Conservation (phyloP, 1,139 yeast species). For the Wickerhamiella pararugosa region DNA sequence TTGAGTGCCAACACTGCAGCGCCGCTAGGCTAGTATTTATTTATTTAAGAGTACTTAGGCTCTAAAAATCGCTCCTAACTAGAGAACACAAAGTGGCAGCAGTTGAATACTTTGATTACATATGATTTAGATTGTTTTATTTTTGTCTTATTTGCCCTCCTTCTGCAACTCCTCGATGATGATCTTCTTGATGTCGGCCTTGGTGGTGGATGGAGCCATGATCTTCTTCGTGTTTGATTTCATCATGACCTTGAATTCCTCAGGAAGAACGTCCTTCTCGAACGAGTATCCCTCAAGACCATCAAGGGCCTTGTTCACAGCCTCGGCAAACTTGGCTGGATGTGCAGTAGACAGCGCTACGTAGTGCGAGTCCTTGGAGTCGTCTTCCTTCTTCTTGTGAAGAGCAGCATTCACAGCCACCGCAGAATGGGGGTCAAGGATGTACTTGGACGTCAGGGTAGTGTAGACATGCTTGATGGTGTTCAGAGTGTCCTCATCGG, state of each 20-base stretch:
- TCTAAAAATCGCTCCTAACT: too few species aligned
- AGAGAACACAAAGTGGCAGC: too few species aligned
- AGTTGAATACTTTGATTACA: too few species aligned
- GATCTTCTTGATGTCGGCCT: slow-evolving; percentile 56
- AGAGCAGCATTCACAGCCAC: slow-evolving; percentile 78
- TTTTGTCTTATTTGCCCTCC: slow-evolving; percentile 20
- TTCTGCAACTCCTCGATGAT: slow-evolving; percentile 54
- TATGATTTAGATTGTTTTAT: too few species aligned
- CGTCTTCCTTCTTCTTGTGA: slow-evolving; percentile 39
- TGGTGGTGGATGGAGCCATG: slow-evolving; percentile 57
- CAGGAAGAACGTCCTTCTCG: slow-evolving; percentile 78
- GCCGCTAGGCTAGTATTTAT: slow-evolving; percentile 35
- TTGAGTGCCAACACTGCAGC: slow-evolving; percentile 74
- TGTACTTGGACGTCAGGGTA: slow-evolving; percentile 49
- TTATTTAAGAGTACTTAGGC: too few species aligned
- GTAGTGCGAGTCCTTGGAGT: slow-evolving; percentile 30
- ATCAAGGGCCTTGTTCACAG: slow-evolving; percentile 67
- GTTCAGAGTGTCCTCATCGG: slow-evolving; percentile 56
- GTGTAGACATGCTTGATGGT: slow-evolving; percentile 63
- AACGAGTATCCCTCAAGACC: slow-evolving; percentile 61
- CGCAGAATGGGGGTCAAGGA: slow-evolving; percentile 92
- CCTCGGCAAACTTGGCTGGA: slow-evolving; percentile 96
- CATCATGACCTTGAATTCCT: slow-evolving; percentile 60
- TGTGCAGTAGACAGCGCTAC: slow-evolving; percentile 92
- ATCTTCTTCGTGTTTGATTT: slow-evolving; percentile 61